Base-by-base conservation (phyloP, 495 filamentous ascomycete species). In the Penicillium antarcticum region DNA sequence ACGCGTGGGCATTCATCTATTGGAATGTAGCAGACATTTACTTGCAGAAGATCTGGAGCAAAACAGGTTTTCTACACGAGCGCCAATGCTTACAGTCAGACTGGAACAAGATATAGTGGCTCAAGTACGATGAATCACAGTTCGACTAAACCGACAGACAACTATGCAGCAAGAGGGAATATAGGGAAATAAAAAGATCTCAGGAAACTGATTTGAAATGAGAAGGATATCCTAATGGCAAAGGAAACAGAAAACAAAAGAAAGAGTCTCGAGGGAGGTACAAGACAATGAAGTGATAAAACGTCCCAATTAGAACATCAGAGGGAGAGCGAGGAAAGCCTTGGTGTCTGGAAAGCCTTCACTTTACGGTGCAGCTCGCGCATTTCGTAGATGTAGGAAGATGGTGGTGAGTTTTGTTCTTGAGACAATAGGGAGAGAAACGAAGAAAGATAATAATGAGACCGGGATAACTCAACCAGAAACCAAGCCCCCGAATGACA, bases 201-300 rank as follows among this genome's bases (percentile, higher is more conserved):
- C 48, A 43, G 36, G 6, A 51, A 43, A 37, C 40, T 26, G 9
- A 32, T 51, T 43, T 43, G 48, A 60, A 62, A 55, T 60, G 53
- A 65, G 48, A 65, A 62, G 62, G 62, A 65, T 62, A 65, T 65
- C 62, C 62, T 62, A 63, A 49, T 36, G 47, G 56, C 42, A 57
- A 37, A 42, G 37, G 44, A 17, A 35, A 34, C 29, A 45, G 35
- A 11, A 39, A 48, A 62, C 62, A 65, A 53, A 62, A 51, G 51
- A 58, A 52, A 65, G 49, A 16, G 34, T 23, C 34, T 43, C 42
- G 39, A 16, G 43, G 35, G 41, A 31, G 48, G 37, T 29, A 53
- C 13, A 44, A 44, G 48, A 44, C 40, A 44, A 34, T 44, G 48
- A 44, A 21, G 46, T 9, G 26, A 29, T 29, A 29, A 29, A 49